Evolutionary conservation across 495 filamentous ascomycete species (phyloP).

Genomic region (Talaromyces adpressus): DNA sequence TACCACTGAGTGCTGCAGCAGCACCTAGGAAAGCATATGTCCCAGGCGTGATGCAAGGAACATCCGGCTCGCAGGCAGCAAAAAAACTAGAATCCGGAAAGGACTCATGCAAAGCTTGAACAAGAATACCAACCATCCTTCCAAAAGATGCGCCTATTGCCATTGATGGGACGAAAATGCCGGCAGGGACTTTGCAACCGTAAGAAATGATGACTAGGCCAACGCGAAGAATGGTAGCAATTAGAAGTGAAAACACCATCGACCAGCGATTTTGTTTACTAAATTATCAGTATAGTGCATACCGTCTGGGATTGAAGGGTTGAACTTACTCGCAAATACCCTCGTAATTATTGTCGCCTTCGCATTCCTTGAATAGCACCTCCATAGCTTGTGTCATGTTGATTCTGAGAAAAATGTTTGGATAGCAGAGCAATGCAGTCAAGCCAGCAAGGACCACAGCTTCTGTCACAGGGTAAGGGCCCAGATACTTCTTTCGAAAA

Average conservation of each 20-base stretch:
- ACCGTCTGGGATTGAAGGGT: background rate
- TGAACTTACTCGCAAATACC: slow-evolving; percentile 68
- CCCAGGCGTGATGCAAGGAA: slow-evolving; percentile 94
- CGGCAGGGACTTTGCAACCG: slow-evolving; percentile 95
- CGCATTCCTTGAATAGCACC: slow-evolving; percentile 91
- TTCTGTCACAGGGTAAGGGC: slow-evolving; percentile 80
- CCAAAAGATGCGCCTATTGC: slow-evolving; percentile 93
- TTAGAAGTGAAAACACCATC: slow-evolving; percentile 71
- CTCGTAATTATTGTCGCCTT: slow-evolving; percentile 85
- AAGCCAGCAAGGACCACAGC: slow-evolving; percentile 72
- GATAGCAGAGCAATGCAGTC: slow-evolving; percentile 90
- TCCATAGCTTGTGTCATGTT: slow-evolving; percentile 99
- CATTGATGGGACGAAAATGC: slow-evolving; percentile 98
- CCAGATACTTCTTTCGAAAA: slow-evolving; percentile 91
- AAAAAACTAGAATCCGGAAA: slow-evolving; percentile 81
- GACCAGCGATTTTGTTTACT: slow-evolving; percentile 59
- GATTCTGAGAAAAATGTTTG: slow-evolving; percentile 90
- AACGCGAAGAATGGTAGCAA: slow-evolving; percentile 75
- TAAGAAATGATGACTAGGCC: slow-evolving; percentile 94
- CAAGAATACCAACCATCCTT: slow-evolving; percentile 86
- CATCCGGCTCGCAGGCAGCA: slow-evolving; percentile 77
- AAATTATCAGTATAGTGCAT: slow-evolving; percentile 17
- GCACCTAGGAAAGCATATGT: slow-evolving; percentile 95
- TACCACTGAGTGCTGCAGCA: slow-evolving; percentile 89
- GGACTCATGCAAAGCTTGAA: slow-evolving; percentile 80